Conservation (phyloP, 305 asterid species). For the Coffea humblotiana region DNA sequence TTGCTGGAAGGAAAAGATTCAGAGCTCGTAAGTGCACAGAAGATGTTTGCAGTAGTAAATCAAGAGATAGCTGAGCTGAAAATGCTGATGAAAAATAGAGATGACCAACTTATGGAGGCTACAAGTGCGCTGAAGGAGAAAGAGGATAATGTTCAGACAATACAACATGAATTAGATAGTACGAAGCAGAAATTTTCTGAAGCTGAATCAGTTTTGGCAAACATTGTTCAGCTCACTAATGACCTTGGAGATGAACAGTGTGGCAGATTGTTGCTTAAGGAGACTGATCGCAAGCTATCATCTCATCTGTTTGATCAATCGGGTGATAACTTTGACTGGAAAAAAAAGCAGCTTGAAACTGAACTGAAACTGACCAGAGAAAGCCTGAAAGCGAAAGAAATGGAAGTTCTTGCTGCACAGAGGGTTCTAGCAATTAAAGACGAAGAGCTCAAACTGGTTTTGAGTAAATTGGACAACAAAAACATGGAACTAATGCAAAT, state of each 20-base stretch:
- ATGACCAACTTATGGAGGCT: conserved; percentile 57
- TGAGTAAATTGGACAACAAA: conserved; percentile 43
- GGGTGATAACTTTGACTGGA: conserved; percentile 33
- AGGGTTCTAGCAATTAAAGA: conserved; percentile 61
- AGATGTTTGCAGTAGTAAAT: conserved; percentile 47
- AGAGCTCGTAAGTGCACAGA: conserved; percentile 54
- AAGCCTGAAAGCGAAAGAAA: conserved; percentile 62
- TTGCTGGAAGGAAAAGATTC: conserved; percentile 62
- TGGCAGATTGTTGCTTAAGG: conserved; percentile 21
- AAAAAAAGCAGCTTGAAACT: conserved; percentile 55
- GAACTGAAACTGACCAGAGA: conserved; percentile 61
- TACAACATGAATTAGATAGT: conserved; percentile 49
- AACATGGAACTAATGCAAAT: conserved; percentile 59
- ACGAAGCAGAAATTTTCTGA: conserved; percentile 52
- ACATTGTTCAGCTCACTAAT: conserved; percentile 65
- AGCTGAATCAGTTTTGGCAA: conserved; percentile 62
- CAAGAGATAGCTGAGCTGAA: conserved; percentile 55
- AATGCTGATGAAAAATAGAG: conserved; percentile 43
- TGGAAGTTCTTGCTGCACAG: conserved; percentile 57
- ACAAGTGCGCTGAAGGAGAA: conserved; percentile 56
- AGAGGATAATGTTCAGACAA: conserved; percentile 50
- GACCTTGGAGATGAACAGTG: conserved; percentile 36
- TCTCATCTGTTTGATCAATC: conserved; percentile 25
- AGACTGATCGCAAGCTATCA: conserved; percentile 18
- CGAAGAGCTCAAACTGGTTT: conserved; percentile 55